Evolutionary conservation across 768 basidiomycete species (phyloP).

Genomic region (Mycena venus): DNA sequence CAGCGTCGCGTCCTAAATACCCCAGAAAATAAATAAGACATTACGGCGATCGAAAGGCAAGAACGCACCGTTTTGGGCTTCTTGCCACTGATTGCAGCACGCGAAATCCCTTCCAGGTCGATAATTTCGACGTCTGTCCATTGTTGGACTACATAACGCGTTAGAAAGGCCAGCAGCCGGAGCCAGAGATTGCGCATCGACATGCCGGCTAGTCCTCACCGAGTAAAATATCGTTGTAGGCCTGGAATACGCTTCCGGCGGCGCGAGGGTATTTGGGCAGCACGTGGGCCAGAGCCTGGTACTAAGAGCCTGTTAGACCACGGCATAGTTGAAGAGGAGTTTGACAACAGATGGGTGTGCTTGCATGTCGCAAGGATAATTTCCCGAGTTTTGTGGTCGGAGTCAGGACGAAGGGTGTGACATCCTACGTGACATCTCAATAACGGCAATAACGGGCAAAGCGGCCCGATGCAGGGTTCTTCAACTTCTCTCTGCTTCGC

Average conservation of each 20-base stretch:
- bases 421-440: too few relatives aligned
- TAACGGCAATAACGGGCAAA: too few relatives aligned
- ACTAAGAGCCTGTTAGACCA: slow-evolving; percentile 46
- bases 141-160: slow-evolving; percentile 67
- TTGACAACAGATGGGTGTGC: background rate
- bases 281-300: slow-evolving; percentile 59
- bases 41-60: too few relatives aligned
- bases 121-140: slow-evolving; percentile 77
- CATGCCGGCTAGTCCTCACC: slow-evolving; percentile 52
- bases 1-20: slow-evolving; percentile 55
- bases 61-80: slow-evolving; percentile 65
- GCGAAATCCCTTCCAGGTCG: slow-evolving; percentile 66
- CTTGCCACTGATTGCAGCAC: slow-evolving; percentile 72
- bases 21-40: background rate
- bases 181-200: background rate
- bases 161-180: slow-evolving; percentile 3
- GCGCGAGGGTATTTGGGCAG: slow-evolving; percentile 72
- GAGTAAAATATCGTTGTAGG: slow-evolving; percentile 80
- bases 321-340: background rate
- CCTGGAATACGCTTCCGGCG: slow-evolving; percentile 76
- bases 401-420: background rate
- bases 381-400: background rate
- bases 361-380: background rate
- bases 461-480: too few relatives aligned
- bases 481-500: too few relatives aligned